A percentile compares a stretch with the other conserved stretches of the same genome.
These are phyloP conservation scores for Penicillium robsamsonii DNA, from an alignment of 495 filamentous ascomycete genomes.

Conservation along the genomic window DNA sequence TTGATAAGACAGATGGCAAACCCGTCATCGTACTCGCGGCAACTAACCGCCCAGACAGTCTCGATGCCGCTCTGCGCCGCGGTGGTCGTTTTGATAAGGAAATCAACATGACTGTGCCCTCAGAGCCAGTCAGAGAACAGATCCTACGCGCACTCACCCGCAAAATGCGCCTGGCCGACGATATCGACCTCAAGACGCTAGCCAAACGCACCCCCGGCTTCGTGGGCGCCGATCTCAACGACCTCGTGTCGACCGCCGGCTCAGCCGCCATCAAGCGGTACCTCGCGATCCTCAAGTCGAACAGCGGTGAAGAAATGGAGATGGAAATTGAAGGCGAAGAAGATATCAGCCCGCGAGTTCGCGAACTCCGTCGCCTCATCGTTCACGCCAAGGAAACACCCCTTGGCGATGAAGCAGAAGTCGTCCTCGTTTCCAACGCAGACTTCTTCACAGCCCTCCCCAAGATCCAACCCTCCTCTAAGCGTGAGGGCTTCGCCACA, in stretches of 20 bases:
- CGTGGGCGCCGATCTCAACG: constrained; percentile 89
- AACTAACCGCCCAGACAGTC: constrained; percentile 86
- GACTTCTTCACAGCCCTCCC: constrained; percentile 79
- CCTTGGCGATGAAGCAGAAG: constrained; percentile 42
- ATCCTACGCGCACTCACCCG: constrained; percentile 78
- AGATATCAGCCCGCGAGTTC: constrained; percentile 42
- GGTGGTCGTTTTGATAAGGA: constrained; percentile 88
- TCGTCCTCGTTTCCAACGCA: constrained; percentile 51
- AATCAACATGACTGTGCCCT: constrained; percentile 93
- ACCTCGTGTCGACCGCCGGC: constrained; percentile 73
- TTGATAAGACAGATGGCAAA: constrained; percentile 79
- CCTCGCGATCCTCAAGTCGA: constrained; percentile 50
- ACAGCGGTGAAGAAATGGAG: constrained; percentile 51
- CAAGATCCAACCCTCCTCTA: constrained; percentile 87
- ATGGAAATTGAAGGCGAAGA: constrained; percentile 52
- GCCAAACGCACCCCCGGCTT: constrained; percentile 92
- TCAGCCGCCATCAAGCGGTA: constrained; percentile 63
- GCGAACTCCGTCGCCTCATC: constrained; percentile 54
- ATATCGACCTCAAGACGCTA: constrained; percentile 74
- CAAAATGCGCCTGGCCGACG: constrained; percentile 63
- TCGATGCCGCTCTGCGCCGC: constrained; percentile 83
- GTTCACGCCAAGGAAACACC: constrained; percentile 50
- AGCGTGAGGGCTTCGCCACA: constrained; percentile 94
- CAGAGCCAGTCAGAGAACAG: constrained; percentile 75
- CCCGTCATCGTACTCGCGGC: constrained; percentile 92